These are phyloP conservation scores for Pilatotrama ljubarskyi DNA, from an alignment of 768 basidiomycete species.

Conservation along the genomic window DNA sequence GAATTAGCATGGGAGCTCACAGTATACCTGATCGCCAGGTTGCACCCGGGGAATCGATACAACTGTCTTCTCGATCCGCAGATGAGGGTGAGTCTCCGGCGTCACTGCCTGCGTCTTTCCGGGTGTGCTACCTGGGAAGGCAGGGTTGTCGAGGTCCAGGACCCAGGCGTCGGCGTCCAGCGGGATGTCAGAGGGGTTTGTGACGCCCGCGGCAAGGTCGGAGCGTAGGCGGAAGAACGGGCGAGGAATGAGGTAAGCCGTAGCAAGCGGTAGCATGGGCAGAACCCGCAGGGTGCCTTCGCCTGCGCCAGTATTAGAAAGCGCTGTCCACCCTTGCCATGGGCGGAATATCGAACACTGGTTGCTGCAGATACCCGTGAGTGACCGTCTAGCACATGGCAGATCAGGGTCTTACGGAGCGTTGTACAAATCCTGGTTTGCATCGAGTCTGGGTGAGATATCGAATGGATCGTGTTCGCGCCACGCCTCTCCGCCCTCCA, in stretches of 20 bases:
- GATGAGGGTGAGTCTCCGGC: conserved; percentile 61
- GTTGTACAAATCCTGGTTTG: conserved; percentile 64
- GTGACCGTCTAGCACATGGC: neutral
- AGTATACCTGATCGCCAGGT: conserved; percentile 79
- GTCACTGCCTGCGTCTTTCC: conserved; percentile 46
- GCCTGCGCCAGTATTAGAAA: conserved; percentile 50
- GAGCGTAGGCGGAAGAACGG: conserved; percentile 70
- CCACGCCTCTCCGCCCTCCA: conserved; percentile 50
- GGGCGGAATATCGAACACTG: conserved; percentile 37
- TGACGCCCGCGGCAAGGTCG: conserved; percentile 18
- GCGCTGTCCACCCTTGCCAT: conserved; percentile 67
- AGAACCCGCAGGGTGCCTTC: conserved; percentile 71
- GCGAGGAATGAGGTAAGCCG: conserved; percentile 70
- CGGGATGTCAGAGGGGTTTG: conserved; percentile 12
- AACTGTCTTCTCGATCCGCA: conserved; percentile 61
- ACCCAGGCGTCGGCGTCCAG: conserved; percentile 31
- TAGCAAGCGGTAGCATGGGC: conserved; percentile 63
- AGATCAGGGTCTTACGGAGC: conserved; percentile 42
- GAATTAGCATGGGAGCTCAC: conserved; percentile 26
- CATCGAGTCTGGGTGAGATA: conserved; percentile 54
- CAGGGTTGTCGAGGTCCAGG: conserved; percentile 25
- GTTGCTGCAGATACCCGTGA: conserved; percentile 14
- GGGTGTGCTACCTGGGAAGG: conserved; percentile 30
- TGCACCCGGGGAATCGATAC: conserved; percentile 64
- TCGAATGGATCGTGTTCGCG: conserved; percentile 64